These are phyloP conservation scores for Microthlaspi erraticum DNA, from an alignment of 345 rosid species.

Conservation along the genomic window DNA sequence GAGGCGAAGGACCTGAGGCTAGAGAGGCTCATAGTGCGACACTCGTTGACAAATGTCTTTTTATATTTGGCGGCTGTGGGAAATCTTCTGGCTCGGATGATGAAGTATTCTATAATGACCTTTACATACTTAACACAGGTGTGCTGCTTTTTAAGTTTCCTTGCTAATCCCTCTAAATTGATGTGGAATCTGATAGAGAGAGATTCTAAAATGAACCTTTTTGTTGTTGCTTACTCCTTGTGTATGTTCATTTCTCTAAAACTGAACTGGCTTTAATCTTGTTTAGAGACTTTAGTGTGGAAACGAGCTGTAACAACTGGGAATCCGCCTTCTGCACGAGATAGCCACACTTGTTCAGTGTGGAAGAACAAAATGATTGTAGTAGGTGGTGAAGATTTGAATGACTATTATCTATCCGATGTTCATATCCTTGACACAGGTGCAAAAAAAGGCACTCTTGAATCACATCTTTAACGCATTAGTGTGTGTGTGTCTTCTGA, in stretches of 20 bases:
- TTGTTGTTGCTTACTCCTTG: too few species aligned
- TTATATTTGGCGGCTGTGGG: constrained; percentile 92
- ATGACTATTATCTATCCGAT: constrained; percentile 84
- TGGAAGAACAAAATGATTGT: constrained; percentile 88
- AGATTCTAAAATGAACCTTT: not conserved
- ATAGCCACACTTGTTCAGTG: constrained; percentile 92
- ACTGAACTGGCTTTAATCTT: constrained; percentile 8
- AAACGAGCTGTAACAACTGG: constrained; percentile 75
- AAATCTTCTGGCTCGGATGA: constrained; percentile 62
- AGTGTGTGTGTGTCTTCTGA: constrained; percentile 23
- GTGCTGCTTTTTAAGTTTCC: constrained; percentile 24
- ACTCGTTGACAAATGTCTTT: constrained; percentile 80
- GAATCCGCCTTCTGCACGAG: constrained; percentile 84
- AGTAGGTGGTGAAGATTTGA: constrained; percentile 95
- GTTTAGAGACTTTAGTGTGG: constrained; percentile 89
- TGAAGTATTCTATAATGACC: constrained; percentile 84
- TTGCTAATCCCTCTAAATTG: not conserved
- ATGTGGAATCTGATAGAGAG: constrained; percentile 10
- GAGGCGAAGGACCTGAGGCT: constrained; percentile 89
- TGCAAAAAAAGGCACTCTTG: constrained; percentile 31
- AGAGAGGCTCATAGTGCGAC: constrained; percentile 95
- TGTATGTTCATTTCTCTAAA: too few species aligned
- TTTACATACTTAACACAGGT: constrained; percentile 91
- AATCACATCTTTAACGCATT: constrained; percentile 12
- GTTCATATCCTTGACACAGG: constrained; percentile 95